Evolutionary conservation across 768 basidiomycete genomes (phyloP).

Genomic region (Mycena filopes): DNA sequence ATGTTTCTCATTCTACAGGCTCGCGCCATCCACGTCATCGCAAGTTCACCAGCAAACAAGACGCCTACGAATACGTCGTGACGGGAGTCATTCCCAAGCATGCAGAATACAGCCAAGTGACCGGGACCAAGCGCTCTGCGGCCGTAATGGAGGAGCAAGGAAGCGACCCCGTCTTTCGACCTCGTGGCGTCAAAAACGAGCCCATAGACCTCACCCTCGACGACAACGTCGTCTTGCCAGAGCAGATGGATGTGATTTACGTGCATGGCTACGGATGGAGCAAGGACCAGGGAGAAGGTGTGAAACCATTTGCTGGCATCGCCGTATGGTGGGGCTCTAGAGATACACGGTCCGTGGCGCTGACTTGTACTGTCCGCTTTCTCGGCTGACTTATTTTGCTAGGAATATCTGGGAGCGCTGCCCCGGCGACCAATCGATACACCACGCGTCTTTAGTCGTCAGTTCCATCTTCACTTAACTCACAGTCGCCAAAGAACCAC

Average conservation of each 20-base stretch:
- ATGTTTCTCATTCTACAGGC: too few relatives aligned
- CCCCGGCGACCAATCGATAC: conserved; percentile 4
- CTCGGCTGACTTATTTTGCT: neutral
- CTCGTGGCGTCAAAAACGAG: conserved; percentile 3
- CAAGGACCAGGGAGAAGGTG: conserved; percentile 6
- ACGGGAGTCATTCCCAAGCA: neutral
- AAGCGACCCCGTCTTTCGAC: neutral
- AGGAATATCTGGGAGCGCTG: conserved; percentile 14
- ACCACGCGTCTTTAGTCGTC: neutral
- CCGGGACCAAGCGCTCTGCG: conserved; percentile 1
- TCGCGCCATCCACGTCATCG: neutral
- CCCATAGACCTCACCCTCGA: conserved; percentile 12
- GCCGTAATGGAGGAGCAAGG: neutral
- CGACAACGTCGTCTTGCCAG: neutral
- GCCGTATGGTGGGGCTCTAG: conserved; percentile 1
- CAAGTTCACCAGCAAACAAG: neutral
- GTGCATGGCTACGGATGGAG: conserved; percentile 12
- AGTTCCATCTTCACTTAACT: neutral
- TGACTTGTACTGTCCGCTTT: neutral
- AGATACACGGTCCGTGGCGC: neutral
- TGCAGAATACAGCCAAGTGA: neutral
- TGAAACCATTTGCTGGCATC: conserved; percentile 1
- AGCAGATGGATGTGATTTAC: conserved; percentile 6
- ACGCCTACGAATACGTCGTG: neutral
- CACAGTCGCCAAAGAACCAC: neutral